These are phyloP conservation scores for Wickerhamomyces queroliae DNA, from an alignment of 805 yeast species.

Conservation along the genomic window DNA sequence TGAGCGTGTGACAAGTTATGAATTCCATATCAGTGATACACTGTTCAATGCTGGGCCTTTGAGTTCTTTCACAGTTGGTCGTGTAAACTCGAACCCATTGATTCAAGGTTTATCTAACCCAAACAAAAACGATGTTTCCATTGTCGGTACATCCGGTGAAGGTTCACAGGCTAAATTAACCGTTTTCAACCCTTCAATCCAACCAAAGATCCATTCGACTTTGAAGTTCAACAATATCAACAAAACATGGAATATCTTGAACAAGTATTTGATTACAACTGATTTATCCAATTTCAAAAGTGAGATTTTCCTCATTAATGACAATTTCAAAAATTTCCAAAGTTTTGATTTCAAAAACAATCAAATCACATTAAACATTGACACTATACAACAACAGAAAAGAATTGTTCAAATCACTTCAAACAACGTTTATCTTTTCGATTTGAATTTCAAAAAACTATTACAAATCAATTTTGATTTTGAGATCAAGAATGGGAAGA, in stretches of 20 bases:
- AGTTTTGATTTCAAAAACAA: conserved; percentile 59
- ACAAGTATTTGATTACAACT: conserved; percentile 64
- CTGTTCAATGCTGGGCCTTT: conserved; percentile 70
- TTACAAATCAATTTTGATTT: conserved; percentile 47
- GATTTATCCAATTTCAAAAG: conserved; percentile 59
- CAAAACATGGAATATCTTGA: conserved; percentile 68
- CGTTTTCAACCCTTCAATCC: conserved; percentile 59
- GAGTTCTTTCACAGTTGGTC: conserved; percentile 61
- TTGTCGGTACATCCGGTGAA: conserved; percentile 67
- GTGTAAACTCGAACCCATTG: conserved; percentile 44
- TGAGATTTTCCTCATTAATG: conserved; percentile 60
- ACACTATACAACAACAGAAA: conserved; percentile 47
- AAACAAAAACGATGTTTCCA: conserved; percentile 55
- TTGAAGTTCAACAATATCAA: conserved; percentile 67
- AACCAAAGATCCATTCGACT: conserved; percentile 62
- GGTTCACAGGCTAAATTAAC: conserved; percentile 49
- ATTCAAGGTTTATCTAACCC: conserved; percentile 66
- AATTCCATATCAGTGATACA: conserved; percentile 44
- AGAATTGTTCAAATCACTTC: conserved; percentile 73
- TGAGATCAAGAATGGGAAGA: conserved; percentile 58
- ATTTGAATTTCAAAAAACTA: conserved; percentile 50
- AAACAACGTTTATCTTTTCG: conserved; percentile 55
- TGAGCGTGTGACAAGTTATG: conserved; percentile 24
- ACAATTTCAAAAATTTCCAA: conserved; percentile 55
- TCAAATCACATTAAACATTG: conserved; percentile 61